Evolutionary conservation across 1,284 basidiomycete genomes (phyloP).

Genomic region (Irpex lacteus): DNA sequence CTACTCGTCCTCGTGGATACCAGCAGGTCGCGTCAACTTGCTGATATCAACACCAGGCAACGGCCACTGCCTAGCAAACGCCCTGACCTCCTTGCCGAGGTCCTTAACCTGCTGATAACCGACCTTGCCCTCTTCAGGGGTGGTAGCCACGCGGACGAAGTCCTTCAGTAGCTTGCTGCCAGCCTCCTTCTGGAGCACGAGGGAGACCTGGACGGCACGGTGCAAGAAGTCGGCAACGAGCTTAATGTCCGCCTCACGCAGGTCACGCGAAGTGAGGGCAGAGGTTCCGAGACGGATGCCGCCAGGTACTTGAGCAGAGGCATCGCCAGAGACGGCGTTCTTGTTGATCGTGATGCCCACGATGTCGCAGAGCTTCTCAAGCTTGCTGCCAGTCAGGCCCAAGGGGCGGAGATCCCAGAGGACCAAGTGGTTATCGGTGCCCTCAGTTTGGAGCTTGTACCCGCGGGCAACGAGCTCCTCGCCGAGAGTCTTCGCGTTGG

Average conservation of each 20-base stretch:
- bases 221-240: conserved; percentile 90
- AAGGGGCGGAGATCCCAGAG: conserved; percentile 98
- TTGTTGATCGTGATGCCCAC: conserved; percentile 97
- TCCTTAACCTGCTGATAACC: conserved; percentile 71
- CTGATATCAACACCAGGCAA: conserved; percentile 86
- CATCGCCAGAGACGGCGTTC: conserved; percentile 96
- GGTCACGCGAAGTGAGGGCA: conserved; percentile 92
- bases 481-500: conserved; percentile 81
- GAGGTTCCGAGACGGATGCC: conserved; percentile 97
- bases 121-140: conserved; percentile 66
- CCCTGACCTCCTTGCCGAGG: conserved; percentile 72
- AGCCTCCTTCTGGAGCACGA: conserved; percentile 89
- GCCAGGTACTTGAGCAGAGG: conserved; percentile 93
- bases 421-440: conserved; percentile 97
- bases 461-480: conserved; percentile 70
- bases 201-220: conserved; percentile 86
- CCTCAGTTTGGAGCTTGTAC: conserved; percentile 96
- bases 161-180: conserved; percentile 95
- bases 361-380: conserved; percentile 98
- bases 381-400: conserved; percentile 94
- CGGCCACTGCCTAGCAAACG: conserved; percentile 87
- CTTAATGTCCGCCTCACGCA: conserved; percentile 87
- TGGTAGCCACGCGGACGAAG: conserved; percentile 85
- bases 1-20: conserved; percentile 57
- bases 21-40: conserved; percentile 60